phyloP scores from a whole-genome alignment of 768 basidiomycete species.

The Lentinula lateritia region DNA sequence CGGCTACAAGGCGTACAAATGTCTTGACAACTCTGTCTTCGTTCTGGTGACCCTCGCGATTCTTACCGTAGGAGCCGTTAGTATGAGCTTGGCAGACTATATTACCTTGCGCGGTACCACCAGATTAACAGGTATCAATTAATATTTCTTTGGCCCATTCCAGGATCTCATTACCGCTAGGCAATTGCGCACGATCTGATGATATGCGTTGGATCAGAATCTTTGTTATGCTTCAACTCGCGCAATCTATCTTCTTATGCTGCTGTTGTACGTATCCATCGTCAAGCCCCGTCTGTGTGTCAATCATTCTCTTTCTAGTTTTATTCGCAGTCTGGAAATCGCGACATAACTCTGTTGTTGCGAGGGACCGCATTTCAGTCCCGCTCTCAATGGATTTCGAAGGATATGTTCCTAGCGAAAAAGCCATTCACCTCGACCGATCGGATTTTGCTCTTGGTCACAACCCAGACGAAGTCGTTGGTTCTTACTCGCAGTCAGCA shows the following conservation, averaged over 20 bases:
- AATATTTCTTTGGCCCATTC: neutral
- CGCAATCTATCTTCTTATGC: conserved; percentile 54
- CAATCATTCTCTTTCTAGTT: conserved; percentile 28
- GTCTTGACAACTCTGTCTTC: conserved; percentile 53
- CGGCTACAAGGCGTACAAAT: conserved; percentile 63
- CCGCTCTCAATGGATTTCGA: conserved; percentile 36
- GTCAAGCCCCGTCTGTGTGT: conserved; percentile 7
- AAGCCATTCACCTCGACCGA: conserved; percentile 36
- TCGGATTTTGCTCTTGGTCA: conserved; percentile 46
- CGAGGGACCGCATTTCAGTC: conserved; percentile 52
- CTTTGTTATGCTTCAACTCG: conserved; percentile 42
- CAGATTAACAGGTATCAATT: conserved; percentile 39
- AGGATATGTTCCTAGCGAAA: conserved; percentile 17
- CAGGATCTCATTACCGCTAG: conserved; percentile 21
- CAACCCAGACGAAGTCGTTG: conserved; percentile 3
- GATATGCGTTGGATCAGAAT: conserved; percentile 30
- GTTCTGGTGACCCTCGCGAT: conserved; percentile 38
- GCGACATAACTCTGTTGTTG: conserved; percentile 39
- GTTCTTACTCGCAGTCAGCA: neutral
- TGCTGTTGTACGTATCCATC: conserved; percentile 47
- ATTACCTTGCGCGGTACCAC: conserved; percentile 30
- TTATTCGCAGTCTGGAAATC: conserved; percentile 51
- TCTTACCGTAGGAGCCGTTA: conserved; percentile 37
- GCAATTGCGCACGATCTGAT: conserved; percentile 38
- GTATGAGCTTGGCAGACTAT: conserved; percentile 37